Evolutionary conservation across 306 rosid species (phyloP).

Genomic region (Quercus engelmannii): DNA sequence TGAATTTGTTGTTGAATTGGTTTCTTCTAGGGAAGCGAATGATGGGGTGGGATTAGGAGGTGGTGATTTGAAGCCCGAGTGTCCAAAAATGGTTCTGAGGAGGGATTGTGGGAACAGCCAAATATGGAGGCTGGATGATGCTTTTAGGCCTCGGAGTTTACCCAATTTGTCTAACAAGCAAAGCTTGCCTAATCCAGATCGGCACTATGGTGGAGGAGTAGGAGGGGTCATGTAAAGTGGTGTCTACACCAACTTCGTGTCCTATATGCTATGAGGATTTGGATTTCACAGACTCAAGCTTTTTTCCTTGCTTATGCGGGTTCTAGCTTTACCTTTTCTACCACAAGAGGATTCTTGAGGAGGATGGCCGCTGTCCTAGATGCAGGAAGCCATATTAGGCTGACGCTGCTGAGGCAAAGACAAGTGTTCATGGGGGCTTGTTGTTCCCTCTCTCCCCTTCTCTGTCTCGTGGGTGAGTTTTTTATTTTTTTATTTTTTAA

Average conservation of each 20-base stretch:
- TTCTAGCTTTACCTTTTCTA: slow-evolving; percentile 94
- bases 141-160: slow-evolving; percentile 82
- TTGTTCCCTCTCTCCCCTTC: no score
- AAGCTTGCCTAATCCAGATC: slow-evolving; percentile 57
- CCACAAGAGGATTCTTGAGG: slow-evolving; percentile 92
- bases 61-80: slow-evolving; percentile 31
- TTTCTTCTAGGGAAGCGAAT: slow-evolving; percentile 24
- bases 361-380: slow-evolving; percentile 90
- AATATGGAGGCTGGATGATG: slow-evolving; percentile 94
- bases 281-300: slow-evolving; percentile 81
- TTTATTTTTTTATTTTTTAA: no score
- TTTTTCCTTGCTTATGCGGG: slow-evolving; percentile 84
- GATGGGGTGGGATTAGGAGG: slow-evolving; percentile 26
- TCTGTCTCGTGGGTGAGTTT: no score
- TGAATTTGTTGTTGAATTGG: slow-evolving; percentile 29
- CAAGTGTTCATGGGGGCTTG: slow-evolving; percentile 51
- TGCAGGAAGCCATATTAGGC: slow-evolving; percentile 85
- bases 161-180: slow-evolving; percentile 81
- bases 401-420: slow-evolving; percentile 51
- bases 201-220: slow-evolving; percentile 39
- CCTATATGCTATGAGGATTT: slow-evolving; percentile 94
- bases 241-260: slow-evolving; percentile 53
- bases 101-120: slow-evolving; percentile 40
- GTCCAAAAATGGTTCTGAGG: slow-evolving; percentile 25
- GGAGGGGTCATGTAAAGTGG: slow-evolving; percentile 48